Base-by-base conservation (phyloP, 2,329 filamentous ascomycete species). In the Fusarium sp. region DNA sequence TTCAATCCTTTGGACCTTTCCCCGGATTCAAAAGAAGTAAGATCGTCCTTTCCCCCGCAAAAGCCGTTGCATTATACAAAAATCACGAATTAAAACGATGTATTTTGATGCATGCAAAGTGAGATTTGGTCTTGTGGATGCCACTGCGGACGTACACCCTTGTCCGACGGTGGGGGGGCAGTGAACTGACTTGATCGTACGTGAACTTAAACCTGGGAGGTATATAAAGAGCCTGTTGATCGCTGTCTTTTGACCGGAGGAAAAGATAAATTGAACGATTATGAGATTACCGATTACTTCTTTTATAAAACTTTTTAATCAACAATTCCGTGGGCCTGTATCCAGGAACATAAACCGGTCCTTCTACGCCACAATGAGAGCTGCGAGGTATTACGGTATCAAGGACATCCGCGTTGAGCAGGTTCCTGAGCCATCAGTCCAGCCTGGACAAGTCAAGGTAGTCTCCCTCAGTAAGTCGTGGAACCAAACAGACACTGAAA, bases 401-500 rank as follows among this genome's bases (percentile, higher is more conserved):
- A 83, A 85, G 69, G 86, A 89, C 73, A 84, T 89, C 59, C 81
- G 86, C 42, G 82, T 89, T 69, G 86, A 88, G 69, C 76, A 86
- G 67, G 80, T 89, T 30, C 82, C 82, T 7, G 80, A 83, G 50
- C 85, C 86, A 3, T 69, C 76, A 11, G 85, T 86, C 60, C 80
- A 83, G 8, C 78, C 83, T 12, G 85, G 85, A 4, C 85, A 90
- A 76, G 83, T 91, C 70, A 80, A 76, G 63, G 74, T n/a, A n/a
- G n/a, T n/a, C n/a, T n/a, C n/a, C n/a, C n/a, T n/a, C n/a, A n/a
- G n/a, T n/a, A n/a, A n/a, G n/a, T n/a, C n/a, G n/a, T n/a, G n/a
- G n/a, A n/a, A n/a, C n/a, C n/a, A n/a, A n/a, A n/a, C n/a, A n/a
- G n/a, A n/a, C n/a, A n/a, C n/a, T n/a, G n/a, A n/a, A n/a, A n/a